Evolutionary conservation across 1,284 basidiomycete species (phyloP).

Genomic region (Austroboletus niveus): DNA sequence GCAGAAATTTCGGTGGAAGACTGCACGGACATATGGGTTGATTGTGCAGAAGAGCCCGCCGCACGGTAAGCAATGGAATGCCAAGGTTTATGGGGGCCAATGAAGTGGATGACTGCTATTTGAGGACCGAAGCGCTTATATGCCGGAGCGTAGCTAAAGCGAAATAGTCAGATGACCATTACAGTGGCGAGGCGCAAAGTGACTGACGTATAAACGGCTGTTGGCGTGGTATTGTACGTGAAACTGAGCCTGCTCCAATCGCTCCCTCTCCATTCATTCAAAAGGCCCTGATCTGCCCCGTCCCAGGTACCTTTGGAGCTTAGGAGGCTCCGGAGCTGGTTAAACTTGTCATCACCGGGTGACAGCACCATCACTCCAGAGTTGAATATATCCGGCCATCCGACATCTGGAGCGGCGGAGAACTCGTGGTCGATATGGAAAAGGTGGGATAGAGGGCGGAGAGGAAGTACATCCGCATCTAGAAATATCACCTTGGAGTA

Average conservation of each 20-base stretch:
- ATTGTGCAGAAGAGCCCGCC: slow-evolving; percentile 41
- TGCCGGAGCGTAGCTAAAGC: slow-evolving; percentile 85
- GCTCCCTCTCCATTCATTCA: slow-evolving; percentile 90
- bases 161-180: slow-evolving; percentile 25
- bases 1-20: slow-evolving; percentile 20
- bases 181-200: slow-evolving; percentile 19
- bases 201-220: slow-evolving; percentile 92
- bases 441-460: slow-evolving; percentile 86
- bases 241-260: slow-evolving; percentile 93
- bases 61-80: slow-evolving; percentile 64
- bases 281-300: slow-evolving; percentile 93
- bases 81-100: slow-evolving; percentile 95
- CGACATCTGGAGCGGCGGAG: slow-evolving; percentile 91
- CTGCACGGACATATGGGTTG: slow-evolving; percentile 24
- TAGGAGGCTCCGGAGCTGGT: slow-evolving; percentile 66
- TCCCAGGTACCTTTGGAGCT: slow-evolving; percentile 88
- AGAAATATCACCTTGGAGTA: slow-evolving; percentile 92
- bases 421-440: slow-evolving; percentile 76
- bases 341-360: slow-evolving; percentile 82
- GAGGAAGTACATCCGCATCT: slow-evolving; percentile 93
- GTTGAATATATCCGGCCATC: slow-evolving; percentile 99
- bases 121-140: slow-evolving; percentile 89
- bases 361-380: slow-evolving; percentile 90
- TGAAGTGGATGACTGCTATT: slow-evolving; percentile 92
- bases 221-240: slow-evolving; percentile 96